Conservation (phyloP, 192 early-diverging fungal genomes). For the Powellomyces hirtus region DNA sequence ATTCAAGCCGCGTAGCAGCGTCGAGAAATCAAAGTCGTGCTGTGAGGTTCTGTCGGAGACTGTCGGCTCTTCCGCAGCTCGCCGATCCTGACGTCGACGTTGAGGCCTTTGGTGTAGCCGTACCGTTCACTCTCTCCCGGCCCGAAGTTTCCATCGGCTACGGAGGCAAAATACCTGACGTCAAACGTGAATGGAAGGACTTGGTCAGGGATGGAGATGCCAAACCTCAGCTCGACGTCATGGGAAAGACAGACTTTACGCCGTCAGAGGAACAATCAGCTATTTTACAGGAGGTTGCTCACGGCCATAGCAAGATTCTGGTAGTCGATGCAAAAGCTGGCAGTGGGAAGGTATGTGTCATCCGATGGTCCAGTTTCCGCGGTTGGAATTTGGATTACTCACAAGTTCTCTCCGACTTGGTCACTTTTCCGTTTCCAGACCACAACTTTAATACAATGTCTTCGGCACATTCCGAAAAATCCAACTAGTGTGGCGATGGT, state of each 20-base stretch:
- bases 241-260: slow-evolving; percentile 7
- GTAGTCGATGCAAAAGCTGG: slow-evolving; percentile 28
- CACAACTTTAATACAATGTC: slow-evolving; percentile 19
- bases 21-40: too few relatives aligned
- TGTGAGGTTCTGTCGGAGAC: too few relatives aligned
- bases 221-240: not conserved
- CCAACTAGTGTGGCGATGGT: not conserved
- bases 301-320: not conserved
- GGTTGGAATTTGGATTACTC: not conserved
- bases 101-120: too few relatives aligned
- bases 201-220: not conserved
- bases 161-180: not conserved
- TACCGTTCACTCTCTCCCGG: not conserved
- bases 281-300: slow-evolving; percentile 6
- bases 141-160: not conserved
- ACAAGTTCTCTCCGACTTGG: not conserved
- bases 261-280: slow-evolving; percentile 13
- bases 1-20: too few relatives aligned
- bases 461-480: slow-evolving; percentile 8
- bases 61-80: not conserved
- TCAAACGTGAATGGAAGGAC: not conserved
- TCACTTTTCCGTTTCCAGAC: too few relatives aligned
- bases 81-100: not conserved
- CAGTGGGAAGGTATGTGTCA: slow-evolving; percentile 20
- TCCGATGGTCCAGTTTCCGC: not conserved